Conservation (phyloP, 495 filamentous ascomycete genomes). For the Neurospora sp. region DNA sequence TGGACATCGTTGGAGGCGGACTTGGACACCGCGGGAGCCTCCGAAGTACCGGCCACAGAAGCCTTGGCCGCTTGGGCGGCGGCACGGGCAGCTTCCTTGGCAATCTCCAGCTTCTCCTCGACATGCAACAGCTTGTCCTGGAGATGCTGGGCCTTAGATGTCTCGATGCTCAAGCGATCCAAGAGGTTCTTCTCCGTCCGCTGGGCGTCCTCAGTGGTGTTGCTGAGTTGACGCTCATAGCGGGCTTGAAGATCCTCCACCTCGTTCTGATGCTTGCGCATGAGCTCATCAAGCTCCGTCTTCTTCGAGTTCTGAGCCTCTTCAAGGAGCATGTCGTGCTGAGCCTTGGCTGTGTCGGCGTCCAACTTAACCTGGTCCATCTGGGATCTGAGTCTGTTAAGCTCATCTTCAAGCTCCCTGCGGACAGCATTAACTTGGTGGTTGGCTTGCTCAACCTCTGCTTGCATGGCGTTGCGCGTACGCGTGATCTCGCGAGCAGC, state of each 20-base stretch:
- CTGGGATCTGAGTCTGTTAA: constrained; percentile 55
- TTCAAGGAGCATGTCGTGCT: constrained; percentile 68
- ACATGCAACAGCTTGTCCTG: constrained; percentile 73
- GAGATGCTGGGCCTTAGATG: constrained; percentile 68
- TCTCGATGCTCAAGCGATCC: constrained; percentile 64
- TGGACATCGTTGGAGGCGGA: constrained; percentile 35
- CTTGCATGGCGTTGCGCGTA: constrained; percentile 64
- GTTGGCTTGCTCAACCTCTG: constrained; percentile 70
- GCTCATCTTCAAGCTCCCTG: constrained; percentile 64
- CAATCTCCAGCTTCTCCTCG: constrained; percentile 78
- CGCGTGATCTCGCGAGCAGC: constrained; percentile 69
- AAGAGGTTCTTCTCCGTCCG: constrained; percentile 55
- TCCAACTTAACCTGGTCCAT: constrained; percentile 64
- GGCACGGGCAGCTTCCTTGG: constrained; percentile 80
- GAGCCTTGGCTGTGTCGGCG: constrained; percentile 60
- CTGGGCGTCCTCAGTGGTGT: constrained; percentile 61
- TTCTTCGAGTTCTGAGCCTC: constrained; percentile 58
- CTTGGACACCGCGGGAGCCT: constrained; percentile 9
- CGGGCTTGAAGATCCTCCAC: constrained; percentile 55
- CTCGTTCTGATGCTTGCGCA: constrained; percentile 60
- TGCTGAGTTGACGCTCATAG: constrained; percentile 63
- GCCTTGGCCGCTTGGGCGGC: constrained; percentile 74
- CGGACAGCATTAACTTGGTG: constrained; percentile 73
- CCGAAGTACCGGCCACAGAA: constrained; percentile 37
- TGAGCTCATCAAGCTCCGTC: constrained; percentile 56